These are phyloP conservation scores for Komagataella kurtzmanii DNA, from an alignment of 805 yeast genomes.

Conservation along the genomic window DNA sequence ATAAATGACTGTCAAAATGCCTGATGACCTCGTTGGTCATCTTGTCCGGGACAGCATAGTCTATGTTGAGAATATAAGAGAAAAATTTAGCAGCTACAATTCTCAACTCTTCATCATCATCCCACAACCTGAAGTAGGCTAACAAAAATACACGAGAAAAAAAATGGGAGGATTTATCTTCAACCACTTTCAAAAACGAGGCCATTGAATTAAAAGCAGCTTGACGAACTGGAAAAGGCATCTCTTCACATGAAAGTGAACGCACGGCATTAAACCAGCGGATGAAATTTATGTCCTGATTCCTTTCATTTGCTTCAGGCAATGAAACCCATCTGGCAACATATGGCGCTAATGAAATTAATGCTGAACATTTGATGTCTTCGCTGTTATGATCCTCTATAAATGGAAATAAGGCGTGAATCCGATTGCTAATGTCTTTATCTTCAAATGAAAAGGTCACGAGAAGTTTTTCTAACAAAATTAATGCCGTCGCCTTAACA, in stretches of 20 bases:
- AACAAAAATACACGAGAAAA: background rate
- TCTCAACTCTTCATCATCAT: background rate
- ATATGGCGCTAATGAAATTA: slow-evolving; percentile 38
- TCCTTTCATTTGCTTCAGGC: background rate
- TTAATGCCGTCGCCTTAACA: slow-evolving; percentile 28
- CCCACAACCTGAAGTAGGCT: background rate
- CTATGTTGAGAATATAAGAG: background rate
- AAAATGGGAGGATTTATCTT: background rate
- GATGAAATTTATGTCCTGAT: background rate
- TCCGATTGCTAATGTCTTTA: slow-evolving; percentile 8
- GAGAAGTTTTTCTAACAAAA: slow-evolving; percentile 16
- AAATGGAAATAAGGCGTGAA: slow-evolving; percentile 16
- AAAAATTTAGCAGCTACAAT: background rate
- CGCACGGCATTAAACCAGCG: background rate
- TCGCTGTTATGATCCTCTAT: slow-evolving; percentile 24
- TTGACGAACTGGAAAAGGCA: background rate
- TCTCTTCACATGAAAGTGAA: background rate
- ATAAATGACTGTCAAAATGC: background rate
- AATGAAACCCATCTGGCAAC: slow-evolving; percentile 8
- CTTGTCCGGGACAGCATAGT: background rate
- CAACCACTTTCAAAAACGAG: background rate
- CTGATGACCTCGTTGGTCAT: background rate
- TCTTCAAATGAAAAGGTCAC: background rate
- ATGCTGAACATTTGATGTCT: slow-evolving; percentile 29
- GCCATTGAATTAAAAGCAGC: background rate